Percentiles rank a stretch among this genome's conserved stretches.
Evolutionary conservation across 2,329 filamentous ascomycete genomes (phyloP).

Genomic region (Botrytis deweyae): DNA sequence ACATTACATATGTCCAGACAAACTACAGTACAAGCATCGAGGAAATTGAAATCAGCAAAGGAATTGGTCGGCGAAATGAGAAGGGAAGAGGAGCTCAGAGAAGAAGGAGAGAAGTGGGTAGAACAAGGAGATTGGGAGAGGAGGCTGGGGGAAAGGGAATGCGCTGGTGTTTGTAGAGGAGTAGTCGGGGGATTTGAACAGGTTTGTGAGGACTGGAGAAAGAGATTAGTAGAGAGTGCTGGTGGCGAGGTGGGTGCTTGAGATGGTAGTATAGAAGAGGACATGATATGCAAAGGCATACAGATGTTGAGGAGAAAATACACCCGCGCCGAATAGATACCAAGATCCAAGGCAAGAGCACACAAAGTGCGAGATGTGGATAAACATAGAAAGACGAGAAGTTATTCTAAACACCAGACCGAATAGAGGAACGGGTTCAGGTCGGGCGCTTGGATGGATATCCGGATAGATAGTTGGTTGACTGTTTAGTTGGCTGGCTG

Average conservation of each 20-base stretch:
- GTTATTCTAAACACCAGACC: background rate
- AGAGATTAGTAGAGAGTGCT: slow-evolving; percentile 65
- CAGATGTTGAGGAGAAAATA: background rate
- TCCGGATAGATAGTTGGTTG: slow-evolving; percentile 1
- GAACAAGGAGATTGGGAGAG: slow-evolving; percentile 80
- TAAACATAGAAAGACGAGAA: background rate
- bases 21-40: slow-evolving; percentile 75
- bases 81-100: slow-evolving; percentile 75
- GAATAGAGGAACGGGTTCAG: background rate
- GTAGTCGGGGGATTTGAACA: slow-evolving; percentile 92
- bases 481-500: background rate
- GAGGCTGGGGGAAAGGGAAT: slow-evolving; percentile 73
- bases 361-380: background rate
- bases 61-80: slow-evolving; percentile 85
- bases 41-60: slow-evolving; percentile 76
- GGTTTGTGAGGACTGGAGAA: slow-evolving; percentile 81
- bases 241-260: slow-evolving; percentile 29
- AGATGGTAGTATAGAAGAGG: background rate
- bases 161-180: slow-evolving; percentile 78
- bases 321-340: background rate
- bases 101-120: slow-evolving; percentile 81
- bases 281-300: background rate
- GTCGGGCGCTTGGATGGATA: slow-evolving; percentile 5
- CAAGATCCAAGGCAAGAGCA: background rate
- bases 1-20: slow-evolving; percentile 93